These are phyloP conservation scores for Canna indica DNA, from an alignment of 176 grass and related monocot species.

Conservation along the genomic window DNA sequence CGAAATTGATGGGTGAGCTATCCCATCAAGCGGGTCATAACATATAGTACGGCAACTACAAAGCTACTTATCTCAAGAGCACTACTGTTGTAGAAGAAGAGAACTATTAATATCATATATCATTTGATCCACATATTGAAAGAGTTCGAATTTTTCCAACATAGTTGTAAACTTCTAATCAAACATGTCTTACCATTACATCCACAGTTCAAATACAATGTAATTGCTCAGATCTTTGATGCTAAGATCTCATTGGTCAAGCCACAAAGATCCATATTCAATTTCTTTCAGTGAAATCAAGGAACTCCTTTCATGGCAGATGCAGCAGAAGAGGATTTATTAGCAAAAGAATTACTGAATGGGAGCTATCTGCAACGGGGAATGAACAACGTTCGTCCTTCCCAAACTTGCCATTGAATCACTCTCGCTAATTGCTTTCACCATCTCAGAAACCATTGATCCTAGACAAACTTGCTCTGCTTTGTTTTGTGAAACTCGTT, in stretches of 20 bases:
- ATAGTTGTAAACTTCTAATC: neutral
- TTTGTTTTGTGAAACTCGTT: neutral
- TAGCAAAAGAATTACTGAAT: conserved; percentile 7
- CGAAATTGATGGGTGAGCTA: no score
- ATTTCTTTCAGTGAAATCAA: neutral
- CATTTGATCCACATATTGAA: neutral
- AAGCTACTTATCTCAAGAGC: neutral
- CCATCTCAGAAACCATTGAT: conserved; percentile 11
- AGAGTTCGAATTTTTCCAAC: no score
- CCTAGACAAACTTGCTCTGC: neutral
- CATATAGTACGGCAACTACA: neutral
- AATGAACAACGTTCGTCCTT: neutral
- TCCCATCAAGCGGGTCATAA: no score
- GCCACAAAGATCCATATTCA: neutral
- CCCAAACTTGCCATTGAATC: neutral
- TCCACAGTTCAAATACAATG: neutral
- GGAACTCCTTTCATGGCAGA: neutral
- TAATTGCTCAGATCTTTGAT: neutral
- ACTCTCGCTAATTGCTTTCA: conserved; percentile 4
- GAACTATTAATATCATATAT: neutral
- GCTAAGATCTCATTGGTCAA: neutral
- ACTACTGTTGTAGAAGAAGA: neutral
- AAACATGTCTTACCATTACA: neutral
- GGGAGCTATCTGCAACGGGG: neutral
- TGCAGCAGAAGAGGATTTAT: no score